Evolutionary conservation across 108 stramenopile species (phyloP).

Genomic region (Cyclotella choctawhatcheeana): DNA sequence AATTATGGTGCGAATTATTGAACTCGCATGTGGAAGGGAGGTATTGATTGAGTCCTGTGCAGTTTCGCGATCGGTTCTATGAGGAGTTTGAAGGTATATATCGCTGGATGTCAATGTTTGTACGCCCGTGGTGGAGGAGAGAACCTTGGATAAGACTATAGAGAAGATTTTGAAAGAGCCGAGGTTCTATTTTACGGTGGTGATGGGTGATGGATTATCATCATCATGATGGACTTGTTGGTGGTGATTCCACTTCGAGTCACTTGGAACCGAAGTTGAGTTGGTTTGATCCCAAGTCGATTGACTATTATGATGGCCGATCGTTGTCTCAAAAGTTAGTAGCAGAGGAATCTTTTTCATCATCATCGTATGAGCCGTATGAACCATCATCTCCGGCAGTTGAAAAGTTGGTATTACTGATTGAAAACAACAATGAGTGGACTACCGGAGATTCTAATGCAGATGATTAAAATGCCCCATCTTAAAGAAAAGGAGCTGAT

Average conservation of each 20-base stretch:
- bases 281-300: constrained; percentile 16
- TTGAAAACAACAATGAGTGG: background rate
- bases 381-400: background rate
- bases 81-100: constrained; percentile 16
- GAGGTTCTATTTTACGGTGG: background rate
- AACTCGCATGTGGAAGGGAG: constrained; percentile 22
- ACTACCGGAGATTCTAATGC: background rate
- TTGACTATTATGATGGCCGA: background rate
- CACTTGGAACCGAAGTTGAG: constrained; percentile 2
- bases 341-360: background rate
- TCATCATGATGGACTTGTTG: background rate
- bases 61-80: constrained; percentile 15
- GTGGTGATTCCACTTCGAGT: background rate
- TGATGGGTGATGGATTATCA: background rate
- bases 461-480: background rate
- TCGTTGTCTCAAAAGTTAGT: background rate
- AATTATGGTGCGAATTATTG: constrained; percentile 33
- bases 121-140: constrained; percentile 9
- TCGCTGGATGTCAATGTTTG: constrained; percentile 14
- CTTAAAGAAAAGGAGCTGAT: background rate
- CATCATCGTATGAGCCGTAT: background rate
- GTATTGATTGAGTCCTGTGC: background rate
- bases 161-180: constrained; percentile 5
- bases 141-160: constrained; percentile 17
- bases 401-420: background rate